A percentile compares a stretch with the other conserved stretches of the same genome.
Evolutionary conservation across 257 asterid species (phyloP).

Genomic region (Salvia hispanica): DNA sequence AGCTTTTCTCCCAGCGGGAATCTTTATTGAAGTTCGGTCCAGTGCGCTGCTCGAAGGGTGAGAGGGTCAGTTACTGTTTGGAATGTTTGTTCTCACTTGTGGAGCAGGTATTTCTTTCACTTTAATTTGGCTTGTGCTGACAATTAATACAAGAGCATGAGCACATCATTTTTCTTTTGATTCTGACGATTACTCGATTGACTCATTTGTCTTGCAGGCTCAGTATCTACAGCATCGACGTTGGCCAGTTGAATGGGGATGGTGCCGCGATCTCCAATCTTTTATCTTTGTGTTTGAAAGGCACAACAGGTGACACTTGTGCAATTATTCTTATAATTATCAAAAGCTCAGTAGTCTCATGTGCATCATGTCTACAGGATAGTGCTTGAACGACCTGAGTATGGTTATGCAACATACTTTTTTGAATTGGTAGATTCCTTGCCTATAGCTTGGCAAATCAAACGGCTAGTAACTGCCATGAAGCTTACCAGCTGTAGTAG

Average conservation of each 20-base stretch:
- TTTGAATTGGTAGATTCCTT: constrained; percentile 63
- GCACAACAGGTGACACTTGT: constrained; percentile 70
- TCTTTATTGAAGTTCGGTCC: constrained; percentile 60
- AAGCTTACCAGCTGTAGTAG: constrained; percentile 85
- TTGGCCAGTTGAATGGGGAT: constrained; percentile 99
- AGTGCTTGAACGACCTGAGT: constrained; percentile 98
- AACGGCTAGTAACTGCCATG: constrained; percentile 76
- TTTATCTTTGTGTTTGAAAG: constrained; percentile 90
- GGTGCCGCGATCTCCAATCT: constrained; percentile 95
- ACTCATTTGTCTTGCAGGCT: constrained; percentile 52
- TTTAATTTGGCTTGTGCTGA: constrained; percentile 11
- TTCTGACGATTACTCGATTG: constrained; percentile 12
- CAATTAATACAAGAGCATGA: not conserved
- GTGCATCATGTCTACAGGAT: constrained; percentile 55
- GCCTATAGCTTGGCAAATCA: constrained; percentile 82
- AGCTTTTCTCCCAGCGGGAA: constrained; percentile 70
- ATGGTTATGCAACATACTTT: constrained; percentile 95
- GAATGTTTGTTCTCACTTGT: constrained; percentile 87
- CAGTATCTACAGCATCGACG: constrained; percentile 65
- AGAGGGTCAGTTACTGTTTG: constrained; percentile 74
- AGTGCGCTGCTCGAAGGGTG: constrained; percentile 53
- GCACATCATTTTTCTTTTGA: not conserved
- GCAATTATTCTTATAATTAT: not conserved
- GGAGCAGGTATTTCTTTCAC: constrained; percentile 70
- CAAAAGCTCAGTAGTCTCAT: no score